Conservation (phyloP, 2,329 filamentous ascomycete species). For the Blastomyces silverae region DNA sequence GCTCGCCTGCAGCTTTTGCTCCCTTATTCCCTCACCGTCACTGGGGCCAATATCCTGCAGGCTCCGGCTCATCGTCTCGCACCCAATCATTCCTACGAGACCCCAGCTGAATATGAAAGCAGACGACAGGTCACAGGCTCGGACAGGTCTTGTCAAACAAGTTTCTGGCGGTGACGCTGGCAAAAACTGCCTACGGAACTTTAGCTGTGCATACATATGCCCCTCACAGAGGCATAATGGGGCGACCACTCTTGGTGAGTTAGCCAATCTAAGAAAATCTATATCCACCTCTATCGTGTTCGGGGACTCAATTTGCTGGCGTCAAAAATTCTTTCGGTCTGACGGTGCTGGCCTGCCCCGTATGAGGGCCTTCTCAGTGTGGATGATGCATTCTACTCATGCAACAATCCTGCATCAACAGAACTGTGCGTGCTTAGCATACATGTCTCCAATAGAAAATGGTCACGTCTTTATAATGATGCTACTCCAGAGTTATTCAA, state of each 20-base stretch:
- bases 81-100: conserved; percentile 2
- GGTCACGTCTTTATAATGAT: conserved; percentile 11
- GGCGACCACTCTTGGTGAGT: conserved; percentile 6
- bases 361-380: neutral
- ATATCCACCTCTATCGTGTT: neutral
- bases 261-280: conserved; percentile 2
- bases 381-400: neutral
- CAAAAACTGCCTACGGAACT: neutral
- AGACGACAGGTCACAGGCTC: neutral
- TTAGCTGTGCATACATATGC: neutral
- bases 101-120: conserved; percentile 4
- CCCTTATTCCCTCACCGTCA: neutral
- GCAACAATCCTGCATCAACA: conserved; percentile 7
- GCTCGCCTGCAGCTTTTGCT: neutral
- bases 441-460: conserved; percentile 7
- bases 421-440: conserved; percentile 2
- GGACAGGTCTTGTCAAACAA: neutral
- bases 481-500: conserved; percentile 4
- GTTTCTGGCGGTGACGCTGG: conserved; percentile 2
- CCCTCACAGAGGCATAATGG: conserved; percentile 8
- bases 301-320: neutral
- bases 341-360: neutral
- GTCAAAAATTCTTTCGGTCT: neutral
- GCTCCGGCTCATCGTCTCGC: conserved; percentile 8
- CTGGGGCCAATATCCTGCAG: neutral